Conservation (phyloP, 1,284 basidiomycete species). For the Tilletia indica region DNA sequence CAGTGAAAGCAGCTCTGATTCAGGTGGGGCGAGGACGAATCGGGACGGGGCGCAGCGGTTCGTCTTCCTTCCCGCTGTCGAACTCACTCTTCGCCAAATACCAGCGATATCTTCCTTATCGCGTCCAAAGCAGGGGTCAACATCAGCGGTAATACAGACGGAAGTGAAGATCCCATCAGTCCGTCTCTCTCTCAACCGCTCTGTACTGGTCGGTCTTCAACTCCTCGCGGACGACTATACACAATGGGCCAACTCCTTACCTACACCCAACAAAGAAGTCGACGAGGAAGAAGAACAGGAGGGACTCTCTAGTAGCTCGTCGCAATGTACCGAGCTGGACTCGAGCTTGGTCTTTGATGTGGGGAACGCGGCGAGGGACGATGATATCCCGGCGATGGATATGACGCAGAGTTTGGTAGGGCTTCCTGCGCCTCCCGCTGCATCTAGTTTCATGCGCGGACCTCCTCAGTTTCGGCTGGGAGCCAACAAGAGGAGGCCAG, state of each 20-base stretch:
- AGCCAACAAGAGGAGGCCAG: neutral
- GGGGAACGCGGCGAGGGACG: neutral
- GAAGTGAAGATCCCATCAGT: slow-evolving; percentile 1
- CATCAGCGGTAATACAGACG: neutral
- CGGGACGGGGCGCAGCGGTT: neutral
- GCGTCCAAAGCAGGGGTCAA: too few species aligned
- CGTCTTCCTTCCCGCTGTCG: neutral
- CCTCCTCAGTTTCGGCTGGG: neutral
- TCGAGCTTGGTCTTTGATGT: slow-evolving; percentile 5
- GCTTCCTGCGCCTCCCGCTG: neutral
- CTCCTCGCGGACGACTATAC: slow-evolving; percentile 44
- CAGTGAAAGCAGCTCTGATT: slow-evolving; percentile 4
- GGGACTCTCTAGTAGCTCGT: slow-evolving; percentile 18
- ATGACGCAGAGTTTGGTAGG: slow-evolving; percentile 15
- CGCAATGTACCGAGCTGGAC: slow-evolving; percentile 12
- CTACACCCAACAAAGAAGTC: slow-evolving; percentile 28
- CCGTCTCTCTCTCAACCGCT: neutral
- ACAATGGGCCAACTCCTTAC: slow-evolving; percentile 30
- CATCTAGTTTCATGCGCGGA: neutral
- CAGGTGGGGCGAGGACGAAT: neutral
- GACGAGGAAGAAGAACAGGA: slow-evolving; percentile 22
- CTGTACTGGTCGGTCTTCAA: slow-evolving; percentile 38
- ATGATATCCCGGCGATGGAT: neutral
- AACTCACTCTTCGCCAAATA: neutral
- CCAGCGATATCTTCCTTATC: neutral